These are phyloP conservation scores for Nicotiana undulata DNA, from an alignment of 257 asterid genomes.

Conservation along the genomic window DNA sequence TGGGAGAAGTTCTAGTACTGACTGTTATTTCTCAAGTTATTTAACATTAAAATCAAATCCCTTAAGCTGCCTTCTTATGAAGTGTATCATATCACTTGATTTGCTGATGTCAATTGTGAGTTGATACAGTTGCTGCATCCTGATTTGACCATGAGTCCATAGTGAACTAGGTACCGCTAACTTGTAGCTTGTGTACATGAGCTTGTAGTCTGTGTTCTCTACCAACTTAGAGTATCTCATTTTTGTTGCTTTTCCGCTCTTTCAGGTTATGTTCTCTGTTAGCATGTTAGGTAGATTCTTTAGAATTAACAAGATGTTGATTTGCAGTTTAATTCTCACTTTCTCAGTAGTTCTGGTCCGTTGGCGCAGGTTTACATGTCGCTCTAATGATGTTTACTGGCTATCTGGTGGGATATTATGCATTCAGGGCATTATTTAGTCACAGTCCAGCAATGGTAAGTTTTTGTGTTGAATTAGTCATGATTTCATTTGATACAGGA, in stretches of 20 bases:
- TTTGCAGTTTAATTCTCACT: background rate
- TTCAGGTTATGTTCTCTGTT: background rate
- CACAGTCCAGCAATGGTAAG: constrained; percentile 73
- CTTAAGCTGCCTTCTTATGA: background rate
- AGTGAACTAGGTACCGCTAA: background rate
- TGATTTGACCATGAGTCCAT: background rate
- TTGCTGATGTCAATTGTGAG: background rate
- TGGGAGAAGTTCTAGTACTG: background rate
- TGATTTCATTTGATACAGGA: background rate
- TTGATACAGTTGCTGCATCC: background rate
- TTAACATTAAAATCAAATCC: background rate
- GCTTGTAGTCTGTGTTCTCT: background rate
- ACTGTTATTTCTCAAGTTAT: background rate
- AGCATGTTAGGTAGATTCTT: background rate
- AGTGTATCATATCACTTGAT: background rate
- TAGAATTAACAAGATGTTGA: background rate
- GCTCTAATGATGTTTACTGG: constrained; percentile 81
- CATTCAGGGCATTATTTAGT: constrained; percentile 86
- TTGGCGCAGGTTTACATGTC: constrained; percentile 71
- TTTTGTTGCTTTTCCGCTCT: background rate
- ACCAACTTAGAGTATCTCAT: background rate
- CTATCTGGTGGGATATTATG: constrained; percentile 75
- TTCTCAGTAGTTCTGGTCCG: constrained; percentile 6
- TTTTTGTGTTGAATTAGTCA: background rate
- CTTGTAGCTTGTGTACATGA: background rate